Evolutionary conservation across 495 filamentous ascomycete species (phyloP), one percentile per base, ranked within the genome.

Genomic region (Neurospora sp.): DNA sequence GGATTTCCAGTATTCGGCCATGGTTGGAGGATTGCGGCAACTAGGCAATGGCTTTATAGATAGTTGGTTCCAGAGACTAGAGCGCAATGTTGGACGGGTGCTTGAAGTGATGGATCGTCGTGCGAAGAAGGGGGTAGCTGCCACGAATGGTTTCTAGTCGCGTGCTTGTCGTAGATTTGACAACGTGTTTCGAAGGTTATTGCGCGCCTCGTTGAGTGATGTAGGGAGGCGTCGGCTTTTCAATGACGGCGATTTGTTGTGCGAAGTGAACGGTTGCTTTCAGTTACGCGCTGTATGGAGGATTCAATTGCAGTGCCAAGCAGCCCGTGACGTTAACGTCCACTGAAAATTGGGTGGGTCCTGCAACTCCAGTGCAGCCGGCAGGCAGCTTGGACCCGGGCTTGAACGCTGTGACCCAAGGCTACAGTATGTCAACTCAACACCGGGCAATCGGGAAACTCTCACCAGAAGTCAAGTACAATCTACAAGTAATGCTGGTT

Each of bases 1-100:
- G 31, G 96, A 98, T 83, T 98, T 98, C 96, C 96, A 99, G 82
- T 97, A 95, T 88, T 98, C 96, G 1, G 96, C 90, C 96, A 99
- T 99, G 61, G 40, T 76, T 20, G 53, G 7, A 14, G 16, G 44
- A 27, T 14, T 12, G 10, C 20, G 20, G 16, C 10, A 27, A 27
- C 4, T 68, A 18, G 31, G 20, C 59, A 9, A 45, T 35, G 73
- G 61, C 18, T 42, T 65, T 42, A 8, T 38, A 14, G 38, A 70
- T 10, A 9, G 22, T 35, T 5, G 53, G 31, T 35, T 31, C 14
- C 14, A 35, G 27, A 65, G 6, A 65, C 27, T 37, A 8, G 14
- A 65, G 3, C 27, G 27, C 14, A 35, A 65, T 37, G 12, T 16
- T 65, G 53, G 53, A 37, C 5, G 22, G 7, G 53, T 16, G 53